Percentiles rank a stretch among this genome's conserved stretches.
Evolutionary conservation across 352 stramenopile genomes (phyloP).

Genomic region (Globisporangium ultimum): DNA sequence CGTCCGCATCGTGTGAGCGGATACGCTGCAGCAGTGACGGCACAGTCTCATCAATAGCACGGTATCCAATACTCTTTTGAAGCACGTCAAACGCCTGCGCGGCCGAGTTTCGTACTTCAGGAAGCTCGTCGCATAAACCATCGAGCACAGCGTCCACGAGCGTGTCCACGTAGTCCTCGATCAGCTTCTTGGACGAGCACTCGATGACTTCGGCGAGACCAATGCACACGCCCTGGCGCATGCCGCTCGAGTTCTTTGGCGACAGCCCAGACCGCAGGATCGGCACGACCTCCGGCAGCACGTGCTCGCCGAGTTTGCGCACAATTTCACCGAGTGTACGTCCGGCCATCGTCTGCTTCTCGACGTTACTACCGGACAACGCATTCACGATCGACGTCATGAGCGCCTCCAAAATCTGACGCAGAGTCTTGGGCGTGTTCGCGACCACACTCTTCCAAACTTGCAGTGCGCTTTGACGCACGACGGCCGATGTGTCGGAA

Average conservation of each 20-base stretch:
- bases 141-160: constrained; percentile 97
- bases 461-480: constrained; percentile 96
- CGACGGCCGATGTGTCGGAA: constrained; percentile 95
- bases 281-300: constrained; percentile 98
- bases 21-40: constrained; percentile 94
- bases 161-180: constrained; percentile 96
- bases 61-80: constrained; percentile 93
- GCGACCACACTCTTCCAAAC: constrained; percentile 99
- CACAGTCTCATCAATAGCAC: constrained; percentile 97
- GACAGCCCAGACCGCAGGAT: constrained; percentile 94
- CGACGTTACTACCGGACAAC: constrained; percentile 87
- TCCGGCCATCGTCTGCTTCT: constrained; percentile 89
- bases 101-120: constrained; percentile 88
- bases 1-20: constrained; percentile 57
- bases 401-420: constrained; percentile 97
- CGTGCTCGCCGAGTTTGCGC: constrained; percentile 98
- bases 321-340: constrained; percentile 98
- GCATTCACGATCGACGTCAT: constrained; percentile 96
- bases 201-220: constrained; percentile 98
- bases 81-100: constrained; percentile 97
- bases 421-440: constrained; percentile 96
- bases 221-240: constrained; percentile 95
- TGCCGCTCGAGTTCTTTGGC: constrained; percentile 54
- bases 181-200: constrained; percentile 94
- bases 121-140: constrained; percentile 94